These are phyloP conservation scores for Dactylis glomerata DNA, from an alignment of 176 grass and related monocot genomes.

Conservation along the genomic window DNA sequence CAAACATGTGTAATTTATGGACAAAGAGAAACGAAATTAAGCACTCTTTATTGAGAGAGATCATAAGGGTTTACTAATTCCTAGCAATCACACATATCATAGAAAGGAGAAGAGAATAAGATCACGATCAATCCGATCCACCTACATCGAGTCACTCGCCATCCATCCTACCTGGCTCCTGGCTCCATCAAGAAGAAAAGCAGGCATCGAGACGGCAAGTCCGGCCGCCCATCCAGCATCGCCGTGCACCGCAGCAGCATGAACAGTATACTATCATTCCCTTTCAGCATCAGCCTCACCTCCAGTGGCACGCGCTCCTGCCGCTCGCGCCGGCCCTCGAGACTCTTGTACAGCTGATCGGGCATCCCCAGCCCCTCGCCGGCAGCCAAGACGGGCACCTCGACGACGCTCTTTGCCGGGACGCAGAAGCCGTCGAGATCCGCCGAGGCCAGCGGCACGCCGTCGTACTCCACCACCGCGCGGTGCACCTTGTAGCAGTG, in stretches of 20 bases:
- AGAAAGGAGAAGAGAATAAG: not conserved
- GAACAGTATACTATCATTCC: not conserved
- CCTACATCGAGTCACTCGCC: not conserved
- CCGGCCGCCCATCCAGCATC: not conserved
- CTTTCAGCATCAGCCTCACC: not conserved
- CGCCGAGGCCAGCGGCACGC: slow-evolving; percentile 12
- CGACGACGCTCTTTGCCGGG: not conserved
- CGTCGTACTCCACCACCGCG: slow-evolving; percentile 14
- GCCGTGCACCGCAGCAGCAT: slow-evolving; percentile 23
- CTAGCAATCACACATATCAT: not conserved
- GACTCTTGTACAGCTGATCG: not conserved
- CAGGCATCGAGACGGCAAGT: not conserved
- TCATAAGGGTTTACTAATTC: not conserved
- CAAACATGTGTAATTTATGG: not conserved
- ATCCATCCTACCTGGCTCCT: not conserved
- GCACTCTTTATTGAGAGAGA: too few species aligned
- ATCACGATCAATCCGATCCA: not conserved
- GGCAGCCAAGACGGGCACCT: slow-evolving; percentile 1
- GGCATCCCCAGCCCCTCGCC: slow-evolving; percentile 4
- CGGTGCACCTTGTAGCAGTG: not conserved
- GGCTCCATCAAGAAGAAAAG: not conserved
- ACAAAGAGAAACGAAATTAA: not conserved
- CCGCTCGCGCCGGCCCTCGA: not conserved
- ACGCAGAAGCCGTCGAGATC: slow-evolving; percentile 5
- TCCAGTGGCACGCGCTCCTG: not conserved